A percentile compares a stretch with the other conserved stretches of the same genome.
Conservation (phyloP, 495 filamentous ascomycete genomes). For the Penicillium herquei region DNA sequence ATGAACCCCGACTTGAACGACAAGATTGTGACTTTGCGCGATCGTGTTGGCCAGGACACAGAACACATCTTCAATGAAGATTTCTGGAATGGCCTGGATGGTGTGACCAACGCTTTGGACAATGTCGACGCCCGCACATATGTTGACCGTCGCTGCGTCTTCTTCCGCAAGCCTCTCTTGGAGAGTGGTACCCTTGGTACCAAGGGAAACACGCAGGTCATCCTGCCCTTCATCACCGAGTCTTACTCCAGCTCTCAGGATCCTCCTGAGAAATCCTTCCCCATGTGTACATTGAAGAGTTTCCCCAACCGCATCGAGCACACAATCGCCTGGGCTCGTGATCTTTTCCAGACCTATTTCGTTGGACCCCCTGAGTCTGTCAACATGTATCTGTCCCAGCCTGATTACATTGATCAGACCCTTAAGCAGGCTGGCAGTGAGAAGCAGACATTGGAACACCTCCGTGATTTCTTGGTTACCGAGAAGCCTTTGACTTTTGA, state of each 20-base stretch:
- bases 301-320: constrained; percentile 99
- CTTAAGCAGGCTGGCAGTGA: constrained; percentile 95
- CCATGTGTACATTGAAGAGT: constrained; percentile 95
- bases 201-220: constrained; percentile 96
- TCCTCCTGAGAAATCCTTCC: constrained; percentile 97
- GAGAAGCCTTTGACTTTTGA: constrained; percentile 92
- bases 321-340: constrained; percentile 97
- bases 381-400: constrained; percentile 89
- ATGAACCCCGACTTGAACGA: constrained; percentile 94
- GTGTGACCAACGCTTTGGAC: constrained; percentile 94
- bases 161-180: constrained; percentile 95
- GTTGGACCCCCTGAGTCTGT: constrained; percentile 91
- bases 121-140: constrained; percentile 98
- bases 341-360: constrained; percentile 91
- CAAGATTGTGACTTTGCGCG: constrained; percentile 79
- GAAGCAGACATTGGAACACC: constrained; percentile 88
- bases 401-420: constrained; percentile 85
- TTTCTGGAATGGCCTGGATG: constrained; percentile 90
- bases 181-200: constrained; percentile 97
- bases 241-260: constrained; percentile 99
- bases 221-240: constrained; percentile 87
- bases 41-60: constrained; percentile 88
- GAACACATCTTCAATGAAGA: constrained; percentile 93
- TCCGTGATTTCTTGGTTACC: constrained; percentile 87
- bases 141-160: constrained; percentile 95